Conservation (phyloP, 148 eudicot genomes). For the Amaranthus palmeri region DNA sequence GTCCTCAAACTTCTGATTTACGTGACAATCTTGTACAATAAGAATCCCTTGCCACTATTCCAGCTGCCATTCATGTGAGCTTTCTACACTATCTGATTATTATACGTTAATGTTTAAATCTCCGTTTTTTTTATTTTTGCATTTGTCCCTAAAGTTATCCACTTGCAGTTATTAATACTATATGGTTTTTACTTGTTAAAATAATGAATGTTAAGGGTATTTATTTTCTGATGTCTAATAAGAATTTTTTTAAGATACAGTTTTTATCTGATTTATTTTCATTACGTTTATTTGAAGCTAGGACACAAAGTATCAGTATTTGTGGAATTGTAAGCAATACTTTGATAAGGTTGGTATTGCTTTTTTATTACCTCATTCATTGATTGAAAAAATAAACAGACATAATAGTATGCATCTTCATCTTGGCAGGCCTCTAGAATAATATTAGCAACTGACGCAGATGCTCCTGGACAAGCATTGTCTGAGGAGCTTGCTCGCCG, state of each 20-base stretch:
- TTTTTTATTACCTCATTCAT: neutral
- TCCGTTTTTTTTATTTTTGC: neutral
- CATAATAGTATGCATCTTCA: neutral
- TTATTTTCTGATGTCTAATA: too few species aligned
- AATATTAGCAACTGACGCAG: slow-evolving; percentile 91
- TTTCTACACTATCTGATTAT: too few species aligned
- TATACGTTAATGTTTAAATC: neutral
- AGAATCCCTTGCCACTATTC: too few species aligned
- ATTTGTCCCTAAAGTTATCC: neutral
- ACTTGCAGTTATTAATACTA: too few species aligned
- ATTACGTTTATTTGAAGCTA: slow-evolving; percentile 44
- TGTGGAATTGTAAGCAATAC: slow-evolving; percentile 87
- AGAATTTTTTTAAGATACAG: neutral
- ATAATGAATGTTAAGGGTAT: too few species aligned
- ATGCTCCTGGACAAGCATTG: slow-evolving; percentile 91
- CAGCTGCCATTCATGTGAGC: too few species aligned
- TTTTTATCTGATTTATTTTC: slow-evolving; percentile 10
- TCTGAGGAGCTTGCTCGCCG: slow-evolving; percentile 98
- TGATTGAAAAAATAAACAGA: neutral
- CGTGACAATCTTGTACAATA: too few species aligned
- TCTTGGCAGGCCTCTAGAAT: slow-evolving; percentile 76
- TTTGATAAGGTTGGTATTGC: slow-evolving; percentile 54
- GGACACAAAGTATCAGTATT: slow-evolving; percentile 79
- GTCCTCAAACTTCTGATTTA: too few species aligned
- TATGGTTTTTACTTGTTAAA: too few species aligned